Percentiles rank a stretch among this genome's conserved stretches.
phyloP scores from a whole-genome alignment of 192 early-diverging fungal species.

The Coemansia sp. region DNA sequence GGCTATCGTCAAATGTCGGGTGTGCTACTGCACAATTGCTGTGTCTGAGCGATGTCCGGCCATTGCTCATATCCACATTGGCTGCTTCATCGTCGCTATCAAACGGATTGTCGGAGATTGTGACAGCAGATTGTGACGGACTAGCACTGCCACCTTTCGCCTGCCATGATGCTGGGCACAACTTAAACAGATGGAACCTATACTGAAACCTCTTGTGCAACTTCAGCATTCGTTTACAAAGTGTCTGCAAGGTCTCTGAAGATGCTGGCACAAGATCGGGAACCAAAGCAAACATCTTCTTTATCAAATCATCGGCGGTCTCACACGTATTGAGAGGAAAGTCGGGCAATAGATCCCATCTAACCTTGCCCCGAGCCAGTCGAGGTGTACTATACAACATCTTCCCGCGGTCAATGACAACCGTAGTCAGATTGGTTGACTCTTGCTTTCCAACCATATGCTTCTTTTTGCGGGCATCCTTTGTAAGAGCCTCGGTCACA shows the following conservation, averaged over 20 bases:
- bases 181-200: slow-evolving; percentile 43
- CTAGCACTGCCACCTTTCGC: slow-evolving; percentile 16
- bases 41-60: not conserved
- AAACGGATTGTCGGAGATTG: slow-evolving; percentile 4
- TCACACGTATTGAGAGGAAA: slow-evolving; percentile 26
- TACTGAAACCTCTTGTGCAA: slow-evolving; percentile 49
- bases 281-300: slow-evolving; percentile 18
- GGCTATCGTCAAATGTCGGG: not conserved
- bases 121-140: not conserved
- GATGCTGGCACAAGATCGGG: slow-evolving; percentile 7
- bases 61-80: not conserved
- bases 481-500: not conserved
- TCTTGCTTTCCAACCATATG: not conserved
- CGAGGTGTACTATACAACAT: slow-evolving; percentile 37
- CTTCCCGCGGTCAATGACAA: slow-evolving; percentile 13
- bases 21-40: not conserved
- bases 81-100: slow-evolving; percentile 3
- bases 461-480: not conserved
- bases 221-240: slow-evolving; percentile 50
- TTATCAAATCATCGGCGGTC: slow-evolving; percentile 12
- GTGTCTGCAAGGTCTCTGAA: slow-evolving; percentile 19
- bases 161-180: slow-evolving; percentile 57
- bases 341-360: slow-evolving; percentile 21
- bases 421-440: slow-evolving; percentile 8
- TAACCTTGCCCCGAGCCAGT: slow-evolving; percentile 6